Conservation (phyloP, 2,329 filamentous ascomycete genomes). For the Colletotrichum lupini region DNA sequence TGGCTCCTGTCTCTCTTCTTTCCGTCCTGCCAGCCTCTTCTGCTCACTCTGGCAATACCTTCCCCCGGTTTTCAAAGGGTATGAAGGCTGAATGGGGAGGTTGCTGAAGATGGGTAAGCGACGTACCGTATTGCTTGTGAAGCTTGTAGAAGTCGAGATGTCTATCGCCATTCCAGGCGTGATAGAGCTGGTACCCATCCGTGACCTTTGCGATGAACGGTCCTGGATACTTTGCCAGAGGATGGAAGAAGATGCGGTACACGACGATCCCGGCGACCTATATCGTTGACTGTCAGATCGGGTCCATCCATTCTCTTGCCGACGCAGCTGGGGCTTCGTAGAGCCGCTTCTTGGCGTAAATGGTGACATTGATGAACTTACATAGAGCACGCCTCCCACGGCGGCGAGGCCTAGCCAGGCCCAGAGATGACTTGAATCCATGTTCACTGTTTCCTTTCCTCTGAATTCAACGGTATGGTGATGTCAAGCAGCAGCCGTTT, state of each 20-base stretch:
- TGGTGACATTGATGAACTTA: constrained; percentile 44
- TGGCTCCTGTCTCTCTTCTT: no score
- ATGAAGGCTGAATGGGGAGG: constrained; percentile 1
- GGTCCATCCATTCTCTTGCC: not conserved
- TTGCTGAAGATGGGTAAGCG: not conserved
- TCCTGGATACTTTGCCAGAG: constrained; percentile 72
- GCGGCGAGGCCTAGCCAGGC: constrained; percentile 53
- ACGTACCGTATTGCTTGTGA: constrained; percentile 76
- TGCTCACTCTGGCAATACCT: not conserved
- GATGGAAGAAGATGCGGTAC: constrained; percentile 73
- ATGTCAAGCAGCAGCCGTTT: not conserved
- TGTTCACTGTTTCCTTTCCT: not conserved
- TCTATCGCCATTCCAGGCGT: constrained; percentile 79
- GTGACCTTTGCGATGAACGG: constrained; percentile 72
- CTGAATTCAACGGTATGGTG: not conserved
- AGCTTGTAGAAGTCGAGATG: constrained; percentile 78
- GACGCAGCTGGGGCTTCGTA: no score
- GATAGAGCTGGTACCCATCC: constrained; percentile 75
- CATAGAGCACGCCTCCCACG: constrained; percentile 51
- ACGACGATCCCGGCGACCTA: constrained; percentile 56
- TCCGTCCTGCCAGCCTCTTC: not conserved
- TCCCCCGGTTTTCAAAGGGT: no score
- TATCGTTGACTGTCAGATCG: constrained; percentile 7
- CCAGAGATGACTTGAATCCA: constrained; percentile 48
- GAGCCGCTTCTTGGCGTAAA: not conserved